phyloP scores from a whole-genome alignment of 176 grass and related monocot species.

The Aegilops sharonensis region DNA sequence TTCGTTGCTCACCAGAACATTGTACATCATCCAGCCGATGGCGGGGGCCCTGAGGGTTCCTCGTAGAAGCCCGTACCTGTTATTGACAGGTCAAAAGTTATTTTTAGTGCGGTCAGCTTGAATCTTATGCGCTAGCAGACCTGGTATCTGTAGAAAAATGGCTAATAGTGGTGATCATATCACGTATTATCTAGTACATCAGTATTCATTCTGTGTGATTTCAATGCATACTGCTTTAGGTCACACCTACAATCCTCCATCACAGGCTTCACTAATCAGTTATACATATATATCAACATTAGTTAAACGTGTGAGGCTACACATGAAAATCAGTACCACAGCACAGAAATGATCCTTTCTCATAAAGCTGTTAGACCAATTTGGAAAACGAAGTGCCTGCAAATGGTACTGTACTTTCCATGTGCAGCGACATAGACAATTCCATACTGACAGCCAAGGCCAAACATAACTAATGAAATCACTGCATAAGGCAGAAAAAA shows the following conservation, averaged over 20 bases:
- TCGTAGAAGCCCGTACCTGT: constrained; percentile 78
- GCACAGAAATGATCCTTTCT: constrained; percentile 8
- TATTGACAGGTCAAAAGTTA: constrained; percentile 1
- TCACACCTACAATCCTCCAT: background rate
- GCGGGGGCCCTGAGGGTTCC: constrained; percentile 82
- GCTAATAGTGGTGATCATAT: background rate
- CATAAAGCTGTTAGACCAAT: constrained; percentile 13
- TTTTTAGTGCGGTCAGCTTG: constrained; percentile 9
- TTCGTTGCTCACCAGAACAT: constrained; percentile 90
- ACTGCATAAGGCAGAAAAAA: background rate
- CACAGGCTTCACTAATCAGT: background rate
- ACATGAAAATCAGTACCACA: background rate
- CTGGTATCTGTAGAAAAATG: background rate
- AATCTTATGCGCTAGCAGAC: constrained; percentile 21
- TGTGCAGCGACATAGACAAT: constrained; percentile 4
- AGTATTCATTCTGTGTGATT: background rate
- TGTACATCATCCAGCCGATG: constrained; percentile 94
- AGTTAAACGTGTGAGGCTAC: background rate
- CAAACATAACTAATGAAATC: background rate
- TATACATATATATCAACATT: background rate
- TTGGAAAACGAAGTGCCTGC: constrained; percentile 16
- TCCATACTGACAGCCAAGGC: background rate
- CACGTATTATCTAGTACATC: background rate
- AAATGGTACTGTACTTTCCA: constrained; percentile 19
- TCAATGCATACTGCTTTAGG: background rate